Evolutionary conservation across 371 early-diverging fungal species (phyloP).

Genomic region (Zychaea mexicana): DNA sequence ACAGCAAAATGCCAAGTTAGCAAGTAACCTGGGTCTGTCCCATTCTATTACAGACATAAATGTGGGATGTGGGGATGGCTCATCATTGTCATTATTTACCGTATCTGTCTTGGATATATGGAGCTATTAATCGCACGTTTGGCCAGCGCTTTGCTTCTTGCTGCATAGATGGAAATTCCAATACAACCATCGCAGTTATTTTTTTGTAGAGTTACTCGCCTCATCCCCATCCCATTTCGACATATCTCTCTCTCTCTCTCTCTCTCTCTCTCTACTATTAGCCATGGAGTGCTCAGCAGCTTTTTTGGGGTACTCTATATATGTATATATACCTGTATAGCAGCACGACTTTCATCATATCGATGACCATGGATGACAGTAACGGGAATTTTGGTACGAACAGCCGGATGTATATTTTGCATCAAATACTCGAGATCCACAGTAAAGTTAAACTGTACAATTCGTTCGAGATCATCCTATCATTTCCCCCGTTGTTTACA

Average conservation of each 20-base stretch:
- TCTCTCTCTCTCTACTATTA: too few relatives aligned
- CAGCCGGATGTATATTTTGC: slow-evolving; percentile 16
- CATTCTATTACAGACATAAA: too few relatives aligned
- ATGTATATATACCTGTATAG: background rate
- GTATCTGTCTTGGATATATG: slow-evolving; percentile 11
- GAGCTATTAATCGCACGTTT: slow-evolving; percentile 15
- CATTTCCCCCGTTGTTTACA: too few relatives aligned
- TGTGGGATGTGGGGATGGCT: too few relatives aligned
- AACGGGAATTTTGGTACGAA: slow-evolving; percentile 11
- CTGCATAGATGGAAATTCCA: background rate
- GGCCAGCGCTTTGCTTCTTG: slow-evolving; percentile 14
- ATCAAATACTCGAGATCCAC: slow-evolving; percentile 28
- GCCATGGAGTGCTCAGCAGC: too few relatives aligned
- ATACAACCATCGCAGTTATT: too few relatives aligned
- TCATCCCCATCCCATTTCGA: too few relatives aligned
- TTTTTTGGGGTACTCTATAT: too few relatives aligned
- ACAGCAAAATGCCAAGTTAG: background rate
- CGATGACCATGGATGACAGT: slow-evolving; percentile 22
- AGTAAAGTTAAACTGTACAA: slow-evolving; percentile 29
- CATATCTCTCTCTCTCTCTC: too few relatives aligned
- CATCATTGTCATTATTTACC: slow-evolving; percentile 3
- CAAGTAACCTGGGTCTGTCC: too few relatives aligned
- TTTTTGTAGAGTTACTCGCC: too few relatives aligned
- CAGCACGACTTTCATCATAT: slow-evolving; percentile 8
- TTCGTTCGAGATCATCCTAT: slow-evolving; percentile 22